Percentiles rank a stretch among this genome's conserved stretches.
Evolutionary conservation across 768 basidiomycete species (phyloP).

Genomic region (Glaciozyma martinii): DNA sequence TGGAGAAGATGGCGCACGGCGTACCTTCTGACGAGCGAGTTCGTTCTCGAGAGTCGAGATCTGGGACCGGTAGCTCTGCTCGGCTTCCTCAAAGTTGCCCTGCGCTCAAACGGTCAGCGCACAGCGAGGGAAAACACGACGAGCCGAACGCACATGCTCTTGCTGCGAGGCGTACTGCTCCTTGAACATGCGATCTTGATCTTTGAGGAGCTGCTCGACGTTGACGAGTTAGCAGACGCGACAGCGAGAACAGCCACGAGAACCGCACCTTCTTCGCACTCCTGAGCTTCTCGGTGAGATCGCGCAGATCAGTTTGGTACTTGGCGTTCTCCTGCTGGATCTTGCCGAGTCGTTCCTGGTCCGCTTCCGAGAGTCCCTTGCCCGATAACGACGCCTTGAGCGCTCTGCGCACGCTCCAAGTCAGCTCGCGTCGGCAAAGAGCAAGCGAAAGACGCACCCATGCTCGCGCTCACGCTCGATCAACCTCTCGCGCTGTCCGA

Average conservation of each 20-base stretch:
- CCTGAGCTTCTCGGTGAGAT: conserved; percentile 51
- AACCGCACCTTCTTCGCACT: conserved; percentile 54
- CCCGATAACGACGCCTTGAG: conserved; percentile 66
- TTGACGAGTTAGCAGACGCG: background rate
- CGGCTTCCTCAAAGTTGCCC: conserved; percentile 62
- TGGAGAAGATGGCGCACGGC: background rate
- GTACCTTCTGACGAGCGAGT: conserved; percentile 44
- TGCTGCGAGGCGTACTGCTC: conserved; percentile 44
- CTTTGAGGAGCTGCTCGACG: background rate
- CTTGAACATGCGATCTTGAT: conserved; percentile 6
- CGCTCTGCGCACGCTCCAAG: conserved; percentile 47
- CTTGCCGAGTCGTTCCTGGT: conserved; percentile 61
- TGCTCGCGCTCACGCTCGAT: conserved; percentile 77
- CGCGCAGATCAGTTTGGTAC: conserved; percentile 52
- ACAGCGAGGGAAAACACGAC: background rate
- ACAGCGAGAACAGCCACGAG: background rate
- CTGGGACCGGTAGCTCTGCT: conserved; percentile 56
- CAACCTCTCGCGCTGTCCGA: conserved; percentile 76
- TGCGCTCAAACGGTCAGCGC: background rate
- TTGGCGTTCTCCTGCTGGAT: conserved; percentile 69
- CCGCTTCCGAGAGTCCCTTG: conserved; percentile 70
- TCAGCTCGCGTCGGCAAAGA: background rate
- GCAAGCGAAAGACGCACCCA: conserved; percentile 48
- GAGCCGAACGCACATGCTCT: conserved; percentile 41
- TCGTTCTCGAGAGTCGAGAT: conserved; percentile 61